Percentiles rank a stretch among this genome's conserved stretches.
These are phyloP conservation scores for Spencermartinsiella ligniputridi DNA, from an alignment of 1,139 yeast species.

Conservation along the genomic window DNA sequence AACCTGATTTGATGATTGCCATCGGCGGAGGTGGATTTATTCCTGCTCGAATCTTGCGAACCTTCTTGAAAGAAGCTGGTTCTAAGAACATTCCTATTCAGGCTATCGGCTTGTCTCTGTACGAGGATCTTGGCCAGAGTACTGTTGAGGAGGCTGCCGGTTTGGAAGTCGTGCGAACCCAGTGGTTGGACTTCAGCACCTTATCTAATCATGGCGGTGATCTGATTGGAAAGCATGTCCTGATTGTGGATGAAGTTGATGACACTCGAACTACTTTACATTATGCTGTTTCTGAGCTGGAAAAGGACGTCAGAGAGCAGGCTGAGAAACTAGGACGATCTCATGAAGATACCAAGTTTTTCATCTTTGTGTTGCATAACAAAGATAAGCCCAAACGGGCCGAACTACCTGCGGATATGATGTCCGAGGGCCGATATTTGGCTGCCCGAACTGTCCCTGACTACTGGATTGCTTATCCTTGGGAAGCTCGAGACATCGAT, in stretches of 20 bases:
- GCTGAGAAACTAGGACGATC: slow-evolving; percentile 48
- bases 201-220: slow-evolving; percentile 55
- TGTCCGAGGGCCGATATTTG: slow-evolving; percentile 66
- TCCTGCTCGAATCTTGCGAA: slow-evolving; percentile 91
- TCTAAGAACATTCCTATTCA: slow-evolving; percentile 86
- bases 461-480: slow-evolving; percentile 95
- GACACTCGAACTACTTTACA: slow-evolving; percentile 94
- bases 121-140: slow-evolving; percentile 70
- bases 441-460: slow-evolving; percentile 93
- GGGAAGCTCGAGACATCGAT: slow-evolving; percentile 92
- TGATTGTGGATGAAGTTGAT: slow-evolving; percentile 92
- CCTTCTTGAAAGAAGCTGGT: slow-evolving; percentile 82
- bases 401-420: slow-evolving; percentile 59
- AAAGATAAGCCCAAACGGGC: slow-evolving; percentile 87
- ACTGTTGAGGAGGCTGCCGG: slow-evolving; percentile 63
- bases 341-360: slow-evolving; percentile 64
- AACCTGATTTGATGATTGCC: slow-evolving; percentile 87
- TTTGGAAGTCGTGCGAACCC: slow-evolving; percentile 84
- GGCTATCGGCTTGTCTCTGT: slow-evolving; percentile 87
- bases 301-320: slow-evolving; percentile 70
- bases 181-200: slow-evolving; percentile 83
- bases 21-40: slow-evolving; percentile 94
- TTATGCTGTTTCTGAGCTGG: slow-evolving; percentile 82
- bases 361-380: slow-evolving; percentile 89
- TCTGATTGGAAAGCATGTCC: slow-evolving; percentile 72